These are phyloP conservation scores for Eucalyptus decipiens DNA, from an alignment of 345 rosid genomes.

Conservation along the genomic window DNA sequence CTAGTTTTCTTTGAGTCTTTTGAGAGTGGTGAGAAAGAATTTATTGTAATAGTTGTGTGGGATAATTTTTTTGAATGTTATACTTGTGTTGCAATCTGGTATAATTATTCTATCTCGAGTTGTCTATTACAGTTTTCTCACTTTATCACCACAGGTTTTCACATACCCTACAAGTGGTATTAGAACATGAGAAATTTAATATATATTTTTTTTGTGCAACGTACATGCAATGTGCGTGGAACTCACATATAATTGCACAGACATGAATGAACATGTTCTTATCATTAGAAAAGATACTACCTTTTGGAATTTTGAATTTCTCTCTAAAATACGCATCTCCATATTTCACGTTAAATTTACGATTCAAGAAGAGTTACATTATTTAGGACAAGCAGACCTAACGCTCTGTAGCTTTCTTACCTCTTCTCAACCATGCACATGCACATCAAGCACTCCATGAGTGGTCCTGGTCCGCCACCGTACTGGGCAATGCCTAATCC, in stretches of 20 bases:
- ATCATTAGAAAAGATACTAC: neutral
- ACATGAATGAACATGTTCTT: neutral
- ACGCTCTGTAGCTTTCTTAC: accelerated
- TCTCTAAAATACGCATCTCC: neutral
- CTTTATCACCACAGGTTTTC: too few species aligned
- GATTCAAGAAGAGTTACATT: accelerated
- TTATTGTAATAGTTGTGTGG: too few species aligned
- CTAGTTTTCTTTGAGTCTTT: too few species aligned
- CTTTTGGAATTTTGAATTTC: neutral
- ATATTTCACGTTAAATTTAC: neutral
- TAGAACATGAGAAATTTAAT: neutral
- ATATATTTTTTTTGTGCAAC: too few species aligned
- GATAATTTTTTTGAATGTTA: too few species aligned
- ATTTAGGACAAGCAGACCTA: neutral
- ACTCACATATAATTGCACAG: neutral
- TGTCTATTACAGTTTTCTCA: too few species aligned
- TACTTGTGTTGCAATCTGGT: accelerated
- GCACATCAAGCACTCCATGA: neutral
- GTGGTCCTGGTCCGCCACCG: neutral
- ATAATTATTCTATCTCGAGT: too few species aligned
- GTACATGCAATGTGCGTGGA: neutral
- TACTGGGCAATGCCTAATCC: neutral
- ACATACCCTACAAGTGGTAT: too few species aligned
- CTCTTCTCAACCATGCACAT: neutral
- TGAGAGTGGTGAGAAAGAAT: too few species aligned